Evolutionary conservation across 2,329 filamentous ascomycete species (phyloP), one percentile per base, ranked within the genome.

Genomic region (Fusarium mangiferae): DNA sequence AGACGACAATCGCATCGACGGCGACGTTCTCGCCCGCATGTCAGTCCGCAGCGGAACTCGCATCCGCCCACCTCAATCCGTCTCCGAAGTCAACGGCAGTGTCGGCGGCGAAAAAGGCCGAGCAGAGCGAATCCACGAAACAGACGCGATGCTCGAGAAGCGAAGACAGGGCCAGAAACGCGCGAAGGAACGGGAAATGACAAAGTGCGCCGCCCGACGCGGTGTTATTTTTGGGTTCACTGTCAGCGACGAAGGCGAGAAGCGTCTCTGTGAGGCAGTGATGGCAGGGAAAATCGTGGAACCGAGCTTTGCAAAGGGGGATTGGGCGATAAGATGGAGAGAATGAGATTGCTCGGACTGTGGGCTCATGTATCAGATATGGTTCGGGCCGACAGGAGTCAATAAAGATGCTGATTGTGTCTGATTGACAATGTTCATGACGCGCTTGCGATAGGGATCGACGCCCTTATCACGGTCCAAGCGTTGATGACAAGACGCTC

Each of bases 151-250:
- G 82, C 77, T 84, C 42, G 80, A 83, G 68, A 88, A 86, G 79
- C 80, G 88, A 30, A 77, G 80, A 18, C 83, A 88, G 59, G 88
- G 88, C 1, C 84, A 88, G 77, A 83, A 80, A 66, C 75, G 65
- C 54, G 79, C 75, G 7, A 79, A 86, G 8, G 85, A 86, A 74
- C 84, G 87, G 30, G 90, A 93, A 78, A 84, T 90, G 82, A 86
- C 92, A 52, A 85, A 88, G 35, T 87, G 87, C n/a, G 90, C 90
- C 0, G 91, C 91, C 4, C 87, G 91, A 74, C 85, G 90, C 28
- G 87, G 86, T 4, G 88, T 88, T 64, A 88, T 88, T 0, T 90
- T 90, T 81, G 88, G 88, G 3, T 85, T 89, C 38, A 61, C 76
- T 7, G 63, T 77, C 1, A 73, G 66, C 3, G 68, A 68, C 3